Evolutionary conservation across 2,329 filamentous ascomycete species (phyloP), one percentile per base, ranked within the genome.

Genomic region (Trichophaea hybrida): DNA sequence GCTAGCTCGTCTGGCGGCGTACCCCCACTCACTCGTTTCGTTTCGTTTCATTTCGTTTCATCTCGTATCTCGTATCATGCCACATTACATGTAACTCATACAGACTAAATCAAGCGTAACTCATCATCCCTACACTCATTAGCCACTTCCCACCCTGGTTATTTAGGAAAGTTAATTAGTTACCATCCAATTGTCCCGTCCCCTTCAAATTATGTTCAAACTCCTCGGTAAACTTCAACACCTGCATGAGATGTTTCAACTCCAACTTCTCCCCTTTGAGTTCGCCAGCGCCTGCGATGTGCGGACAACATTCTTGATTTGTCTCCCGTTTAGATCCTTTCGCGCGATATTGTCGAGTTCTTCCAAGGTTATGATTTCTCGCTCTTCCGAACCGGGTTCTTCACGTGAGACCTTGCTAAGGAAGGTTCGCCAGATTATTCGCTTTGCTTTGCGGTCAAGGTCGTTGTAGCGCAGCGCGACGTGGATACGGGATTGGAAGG

Each of bases 151-250:
- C n/a, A n/a, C 38, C 50, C n/a, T 6, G 1, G 24, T 12, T 5
- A 44, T n/a, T 34, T 49, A 17, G 55, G 13, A 46, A 35, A 15
- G 32, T 43, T 54, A 55, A 52, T 32, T 43, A 49, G 53, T 40
- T 59, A 64, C 62, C 59, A 13, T 65, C 64, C 34, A 65, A 15
- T 13, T 64, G 60, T 15, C 62, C 64, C 1, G 63, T 65, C 1
- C 61, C 89, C 70, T 85, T 88, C 55, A 95, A 75, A 70, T 95
- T 88, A 34, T 83, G 79, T 64, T 91, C 86, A 71, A 95, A 95
- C 38, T 81, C 85, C 71, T 86, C 83, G 31, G 85, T 84, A 1
- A 94, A 86, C 48, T 89, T 85, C 15, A 95, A 77, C 10, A 94
- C 87, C 62, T 50, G 12, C n/a, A 32, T 50, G 1, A 50, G 7